A percentile compares a stretch with the other conserved stretches of the same genome.
These are phyloP conservation scores for Pinus tabuliformis DNA, from an alignment of 75 land plant species.

Conservation along the genomic window DNA sequence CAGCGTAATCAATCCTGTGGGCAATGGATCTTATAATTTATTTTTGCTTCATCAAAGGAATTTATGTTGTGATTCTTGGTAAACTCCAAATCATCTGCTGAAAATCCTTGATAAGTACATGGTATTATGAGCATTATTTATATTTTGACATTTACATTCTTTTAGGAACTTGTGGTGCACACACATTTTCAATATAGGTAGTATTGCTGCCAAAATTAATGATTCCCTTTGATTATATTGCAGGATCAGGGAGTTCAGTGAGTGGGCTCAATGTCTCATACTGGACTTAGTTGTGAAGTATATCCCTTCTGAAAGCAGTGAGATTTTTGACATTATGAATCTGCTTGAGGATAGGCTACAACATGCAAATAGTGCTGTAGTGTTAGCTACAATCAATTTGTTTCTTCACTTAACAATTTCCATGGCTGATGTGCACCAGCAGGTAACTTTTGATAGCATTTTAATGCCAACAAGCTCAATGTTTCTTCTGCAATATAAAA, in stretches of 20 bases:
- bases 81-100: not conserved
- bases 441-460: slow-evolving; percentile 45
- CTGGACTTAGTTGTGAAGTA: slow-evolving; percentile 90
- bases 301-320: slow-evolving; percentile 80
- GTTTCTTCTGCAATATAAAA: not conserved
- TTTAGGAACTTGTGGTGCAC: not conserved
- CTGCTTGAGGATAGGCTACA: slow-evolving; percentile 97
- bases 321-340: slow-evolving; percentile 98
- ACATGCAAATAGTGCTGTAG: slow-evolving; percentile 98
- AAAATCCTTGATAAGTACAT: not conserved
- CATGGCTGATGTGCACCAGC: slow-evolving; percentile 98
- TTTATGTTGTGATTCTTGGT: no score
- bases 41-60: no score
- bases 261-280: slow-evolving; percentile 98
- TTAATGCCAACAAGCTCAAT: slow-evolving; percentile 7
- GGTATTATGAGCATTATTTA: not conserved
- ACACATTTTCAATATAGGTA: not conserved
- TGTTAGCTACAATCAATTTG: slow-evolving; percentile 91
- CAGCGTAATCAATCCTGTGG: no score
- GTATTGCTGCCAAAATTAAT: not conserved
- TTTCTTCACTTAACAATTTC: slow-evolving; percentile 94
- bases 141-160: not conserved
- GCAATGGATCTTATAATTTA: no score
- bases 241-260: slow-evolving; percentile 97
- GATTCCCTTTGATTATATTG: slow-evolving; percentile 3